phyloP scores from a whole-genome alignment of 2,329 filamentous ascomycete species.

The Aspergillus hortae region DNA sequence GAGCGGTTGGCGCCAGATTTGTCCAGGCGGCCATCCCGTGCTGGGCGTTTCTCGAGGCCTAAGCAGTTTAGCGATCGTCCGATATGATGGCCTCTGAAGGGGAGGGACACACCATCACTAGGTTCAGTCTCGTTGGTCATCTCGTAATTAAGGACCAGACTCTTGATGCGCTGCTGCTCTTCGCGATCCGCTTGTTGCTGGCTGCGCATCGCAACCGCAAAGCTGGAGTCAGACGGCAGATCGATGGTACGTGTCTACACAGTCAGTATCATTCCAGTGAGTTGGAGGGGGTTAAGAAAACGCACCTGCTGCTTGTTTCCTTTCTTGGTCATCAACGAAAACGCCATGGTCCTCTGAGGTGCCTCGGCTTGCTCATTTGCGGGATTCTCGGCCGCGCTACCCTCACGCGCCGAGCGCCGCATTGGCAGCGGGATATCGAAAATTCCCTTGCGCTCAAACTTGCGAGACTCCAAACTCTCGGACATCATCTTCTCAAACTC shows the following conservation, averaged over 20 bases:
- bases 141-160: constrained; percentile 93
- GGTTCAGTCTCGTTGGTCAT: constrained; percentile 77
- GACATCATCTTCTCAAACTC: constrained; percentile 99
- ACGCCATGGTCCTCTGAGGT: constrained; percentile 74
- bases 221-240: constrained; percentile 79
- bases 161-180: constrained; percentile 98
- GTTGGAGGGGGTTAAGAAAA: background rate
- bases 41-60: constrained; percentile 42
- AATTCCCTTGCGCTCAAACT: constrained; percentile 88
- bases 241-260: constrained; percentile 82
- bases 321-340: constrained; percentile 90
- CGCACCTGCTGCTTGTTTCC: constrained; percentile 89
- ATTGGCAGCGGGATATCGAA: constrained; percentile 98
- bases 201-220: constrained; percentile 92
- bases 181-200: constrained; percentile 94
- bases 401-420: constrained; percentile 64
- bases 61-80: constrained; percentile 12
- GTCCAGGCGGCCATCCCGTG: constrained; percentile 45
- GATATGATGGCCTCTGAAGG: background rate
- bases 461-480: constrained; percentile 91
- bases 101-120: constrained; percentile 65
- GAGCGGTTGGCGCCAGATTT: constrained; percentile 63
- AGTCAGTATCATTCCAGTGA: constrained; percentile 13
- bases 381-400: constrained; percentile 38
- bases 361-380: constrained; percentile 30